Conservation (phyloP, 345 rosid genomes). For the Pseudoturritis turrita region DNA sequence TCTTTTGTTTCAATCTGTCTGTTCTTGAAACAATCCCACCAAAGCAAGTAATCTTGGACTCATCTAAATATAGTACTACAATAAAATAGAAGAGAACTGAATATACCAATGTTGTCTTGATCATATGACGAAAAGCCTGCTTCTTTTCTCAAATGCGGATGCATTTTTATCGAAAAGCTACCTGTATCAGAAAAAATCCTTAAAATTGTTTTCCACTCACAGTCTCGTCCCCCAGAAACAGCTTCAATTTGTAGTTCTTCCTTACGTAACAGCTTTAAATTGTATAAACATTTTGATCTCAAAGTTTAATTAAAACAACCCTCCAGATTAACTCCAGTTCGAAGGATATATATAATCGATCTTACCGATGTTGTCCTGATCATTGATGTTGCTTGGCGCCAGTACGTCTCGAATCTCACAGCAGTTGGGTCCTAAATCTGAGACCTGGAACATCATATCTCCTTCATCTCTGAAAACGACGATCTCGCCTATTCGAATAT, state of each 20-base stretch:
- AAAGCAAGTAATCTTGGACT: constrained; percentile 1
- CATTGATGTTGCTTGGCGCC: neutral
- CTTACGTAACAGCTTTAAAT: neutral
- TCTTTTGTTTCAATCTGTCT: neutral
- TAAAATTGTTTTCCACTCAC: neutral
- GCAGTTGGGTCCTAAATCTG: constrained; percentile 1
- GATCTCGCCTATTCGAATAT: neutral
- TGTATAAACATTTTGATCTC: neutral
- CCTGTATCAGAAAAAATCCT: constrained; percentile 2
- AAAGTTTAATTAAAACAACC: neutral
- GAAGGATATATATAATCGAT: neutral
- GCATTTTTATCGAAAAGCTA: neutral
- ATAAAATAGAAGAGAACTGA: neutral
- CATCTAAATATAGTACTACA: neutral
- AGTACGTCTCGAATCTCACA: constrained; percentile 1
- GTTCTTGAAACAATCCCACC: neutral
- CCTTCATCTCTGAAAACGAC: neutral
- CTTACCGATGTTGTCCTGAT: constrained; percentile 17
- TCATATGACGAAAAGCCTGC: neutral
- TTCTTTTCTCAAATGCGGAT: neutral
- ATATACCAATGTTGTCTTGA: constrained; percentile 3
- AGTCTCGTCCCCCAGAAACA: neutral
- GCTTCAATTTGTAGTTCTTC: neutral
- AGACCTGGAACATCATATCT: neutral
- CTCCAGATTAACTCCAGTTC: neutral